Percentiles rank a stretch among this genome's conserved stretches.
These are phyloP conservation scores for Vicia sativa DNA, from an alignment of 306 rosid species.

Conservation along the genomic window DNA sequence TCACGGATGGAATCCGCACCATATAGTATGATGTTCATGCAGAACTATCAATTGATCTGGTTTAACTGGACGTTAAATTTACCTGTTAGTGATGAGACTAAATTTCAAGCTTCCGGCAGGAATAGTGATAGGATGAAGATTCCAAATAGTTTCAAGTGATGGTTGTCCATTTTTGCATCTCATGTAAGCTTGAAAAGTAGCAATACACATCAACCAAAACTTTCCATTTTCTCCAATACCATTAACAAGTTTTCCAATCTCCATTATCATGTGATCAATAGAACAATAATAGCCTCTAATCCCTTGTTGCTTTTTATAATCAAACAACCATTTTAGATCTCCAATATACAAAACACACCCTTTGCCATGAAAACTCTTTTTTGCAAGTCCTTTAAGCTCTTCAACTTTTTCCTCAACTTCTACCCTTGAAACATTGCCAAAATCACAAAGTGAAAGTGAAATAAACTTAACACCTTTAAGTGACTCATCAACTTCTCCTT, in stretches of 20 bases:
- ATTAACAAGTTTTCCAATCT: conserved; percentile 77
- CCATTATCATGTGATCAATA: conserved; percentile 77
- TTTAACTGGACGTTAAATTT: background rate
- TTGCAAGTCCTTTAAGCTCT: conserved; percentile 56
- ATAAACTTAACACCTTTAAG: conserved; percentile 66
- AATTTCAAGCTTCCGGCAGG: conserved; percentile 73
- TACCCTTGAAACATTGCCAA: conserved; percentile 53
- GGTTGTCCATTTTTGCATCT: conserved; percentile 76
- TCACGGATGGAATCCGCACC: too few species aligned
- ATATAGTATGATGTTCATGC: too few species aligned
- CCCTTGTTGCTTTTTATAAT: conserved; percentile 50
- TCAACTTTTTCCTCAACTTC: conserved; percentile 75
- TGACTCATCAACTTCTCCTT: conserved; percentile 56
- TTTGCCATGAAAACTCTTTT: conserved; percentile 43
- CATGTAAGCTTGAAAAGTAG: conserved; percentile 85
- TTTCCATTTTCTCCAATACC: conserved; percentile 51
- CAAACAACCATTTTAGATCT: conserved; percentile 78
- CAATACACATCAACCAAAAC: conserved; percentile 84
- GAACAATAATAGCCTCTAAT: conserved; percentile 60
- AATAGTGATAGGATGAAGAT: conserved; percentile 83
- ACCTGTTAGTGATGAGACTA: conserved; percentile 86
- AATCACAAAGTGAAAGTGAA: conserved; percentile 55
- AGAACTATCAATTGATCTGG: too few species aligned
- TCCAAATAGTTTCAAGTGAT: conserved; percentile 74
- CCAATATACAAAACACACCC: conserved; percentile 82